These are phyloP conservation scores for Cudoniella acicularis DNA, from an alignment of 495 filamentous ascomycete species.

Conservation along the genomic window DNA sequence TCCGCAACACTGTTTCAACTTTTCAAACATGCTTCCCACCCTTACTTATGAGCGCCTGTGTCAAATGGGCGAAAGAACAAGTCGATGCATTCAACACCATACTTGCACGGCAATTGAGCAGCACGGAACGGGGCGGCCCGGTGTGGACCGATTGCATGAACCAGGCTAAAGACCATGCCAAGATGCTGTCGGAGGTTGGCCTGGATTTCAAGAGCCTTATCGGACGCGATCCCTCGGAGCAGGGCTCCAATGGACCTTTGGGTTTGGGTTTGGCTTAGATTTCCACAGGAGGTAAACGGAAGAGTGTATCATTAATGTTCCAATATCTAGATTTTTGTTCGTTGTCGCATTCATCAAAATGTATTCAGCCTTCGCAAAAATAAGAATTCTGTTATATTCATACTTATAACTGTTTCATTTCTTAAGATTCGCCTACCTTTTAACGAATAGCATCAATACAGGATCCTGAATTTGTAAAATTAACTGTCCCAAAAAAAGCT, in stretches of 20 bases:
- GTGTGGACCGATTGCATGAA: conserved; percentile 83
- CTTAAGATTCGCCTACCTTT: too few relatives aligned
- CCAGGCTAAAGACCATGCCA: conserved; percentile 74
- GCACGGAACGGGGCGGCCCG: conserved; percentile 63
- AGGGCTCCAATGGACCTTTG: conserved; percentile 5
- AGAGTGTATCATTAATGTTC: background rate
- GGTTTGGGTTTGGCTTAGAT: conserved; percentile 20
- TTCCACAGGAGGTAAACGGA: too few relatives aligned
- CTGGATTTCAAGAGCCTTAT: conserved; percentile 83
- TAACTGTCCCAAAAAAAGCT: too few relatives aligned
- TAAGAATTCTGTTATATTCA: too few relatives aligned
- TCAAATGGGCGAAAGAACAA: conserved; percentile 94
- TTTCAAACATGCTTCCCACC: conserved; percentile 88
- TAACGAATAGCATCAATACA: too few relatives aligned
- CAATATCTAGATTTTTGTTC: background rate
- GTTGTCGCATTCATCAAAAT: too few relatives aligned
- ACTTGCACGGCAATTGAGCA: conserved; percentile 76
- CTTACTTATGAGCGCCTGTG: conserved; percentile 81
- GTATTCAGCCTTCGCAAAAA: too few relatives aligned
- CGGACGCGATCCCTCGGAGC: conserved; percentile 25
- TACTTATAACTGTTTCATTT: too few relatives aligned
- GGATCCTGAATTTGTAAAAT: too few relatives aligned
- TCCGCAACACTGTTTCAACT: conserved; percentile 82
- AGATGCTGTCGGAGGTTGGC: conserved; percentile 77
- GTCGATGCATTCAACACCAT: conserved; percentile 85